Base-by-base conservation (phyloP, 2,329 filamentous ascomycete species). In the Venturia nashicola region DNA sequence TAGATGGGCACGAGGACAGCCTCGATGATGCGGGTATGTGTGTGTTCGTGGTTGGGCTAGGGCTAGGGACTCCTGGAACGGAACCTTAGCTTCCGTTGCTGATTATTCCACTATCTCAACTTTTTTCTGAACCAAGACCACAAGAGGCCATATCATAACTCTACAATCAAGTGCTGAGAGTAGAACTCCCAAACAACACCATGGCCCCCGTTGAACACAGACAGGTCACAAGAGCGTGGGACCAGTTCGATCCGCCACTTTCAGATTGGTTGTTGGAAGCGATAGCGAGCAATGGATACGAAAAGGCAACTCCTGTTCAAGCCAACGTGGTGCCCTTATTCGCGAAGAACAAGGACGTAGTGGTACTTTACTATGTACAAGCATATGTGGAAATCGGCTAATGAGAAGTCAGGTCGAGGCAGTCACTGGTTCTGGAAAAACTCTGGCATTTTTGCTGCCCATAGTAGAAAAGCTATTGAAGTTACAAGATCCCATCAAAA, bases 221-320 rank as follows among this genome's bases (percentile, higher is more conserved):
- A 44, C 43, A 63, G n/a, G 48, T 63, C 61, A 63, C 80, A 51
- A 77, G 84, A 68, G 78, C 83, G 36, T 93, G 89, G 85, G 83
- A 87, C 70, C 83, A 83, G 16, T 78, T 91, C 63, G 87, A 83
- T 1, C 88, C 89, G 18, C 77, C 86, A 6, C 77, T 91, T 40
- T 89, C 88, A 66, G 82, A 87, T 84, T 97, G 92, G 91, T 85
- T 94, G 64, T 79, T 94, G 63, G 90, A 95, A 68, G 91, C 91
- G 65, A 86, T 95, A 60, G 81, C 86, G 61, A 85, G 86, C 67
- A 93, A 94, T 87, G 90, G 91, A 66, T 96, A 96, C 75, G 79
- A 82, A 67, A 87, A 88, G 73, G 92, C 94, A 82, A 97, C 92
- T 3, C 93, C 93, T 0, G 92, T 97, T n/a, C 93, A 97, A 77